Conservation (phyloP, 2,329 filamentous ascomycete genomes). For the Cladobotryum mycophilum region DNA sequence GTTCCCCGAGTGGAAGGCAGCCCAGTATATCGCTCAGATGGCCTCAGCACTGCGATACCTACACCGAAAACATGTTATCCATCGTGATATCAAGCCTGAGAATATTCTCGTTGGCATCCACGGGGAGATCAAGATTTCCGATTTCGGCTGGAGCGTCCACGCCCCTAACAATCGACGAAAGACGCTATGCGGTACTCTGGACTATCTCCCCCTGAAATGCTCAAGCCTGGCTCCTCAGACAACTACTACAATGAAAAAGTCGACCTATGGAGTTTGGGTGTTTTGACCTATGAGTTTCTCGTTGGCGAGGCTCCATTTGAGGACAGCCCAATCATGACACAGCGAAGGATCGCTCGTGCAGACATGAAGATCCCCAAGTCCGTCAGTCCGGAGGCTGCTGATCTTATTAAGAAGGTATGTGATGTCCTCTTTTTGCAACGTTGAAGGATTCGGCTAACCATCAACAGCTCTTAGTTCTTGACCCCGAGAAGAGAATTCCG, state of each 20-base stretch:
- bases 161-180: conserved; percentile 89
- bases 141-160: conserved; percentile 98
- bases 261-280: conserved; percentile 91
- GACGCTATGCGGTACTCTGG: conserved; percentile 94
- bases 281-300: conserved; percentile 92
- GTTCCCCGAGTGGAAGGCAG: conserved; percentile 64
- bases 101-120: conserved; percentile 66
- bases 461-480: conserved; percentile 73
- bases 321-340: conserved; percentile 91
- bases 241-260: conserved; percentile 95
- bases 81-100: conserved; percentile 67
- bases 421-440: not conserved
- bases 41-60: conserved; percentile 33
- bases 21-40: conserved; percentile 69
- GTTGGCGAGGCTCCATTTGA: conserved; percentile 96
- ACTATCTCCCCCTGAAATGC: conserved; percentile 98
- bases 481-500: conserved; percentile 87
- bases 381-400: conserved; percentile 81
- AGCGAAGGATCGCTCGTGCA: conserved; percentile 76
- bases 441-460: conserved; percentile 17
- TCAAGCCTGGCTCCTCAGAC: conserved; percentile 71
- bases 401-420: conserved; percentile 83
- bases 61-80: conserved; percentile 27
- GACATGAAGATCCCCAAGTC: conserved; percentile 92
- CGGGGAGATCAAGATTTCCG: conserved; percentile 96